Percentiles rank a stretch among this genome's conserved stretches.
Conservation (phyloP, 345 rosid species). For the Eucalyptus curtisii region DNA sequence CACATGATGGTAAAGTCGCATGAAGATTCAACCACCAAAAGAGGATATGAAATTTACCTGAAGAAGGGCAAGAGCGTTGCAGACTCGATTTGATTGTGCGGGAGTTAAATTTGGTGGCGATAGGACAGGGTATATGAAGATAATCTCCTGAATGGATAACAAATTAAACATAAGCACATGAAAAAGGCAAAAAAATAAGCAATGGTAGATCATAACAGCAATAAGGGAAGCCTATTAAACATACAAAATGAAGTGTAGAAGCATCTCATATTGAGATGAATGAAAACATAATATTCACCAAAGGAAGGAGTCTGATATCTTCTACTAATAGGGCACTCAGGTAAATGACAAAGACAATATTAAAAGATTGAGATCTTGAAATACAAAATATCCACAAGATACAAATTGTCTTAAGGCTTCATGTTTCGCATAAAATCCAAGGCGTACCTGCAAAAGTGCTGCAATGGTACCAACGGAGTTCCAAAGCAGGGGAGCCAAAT, state of each 20-base stretch:
- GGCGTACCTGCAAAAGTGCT: slow-evolving; percentile 9
- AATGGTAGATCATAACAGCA: background rate
- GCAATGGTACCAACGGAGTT: slow-evolving; percentile 78
- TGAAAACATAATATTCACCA: background rate
- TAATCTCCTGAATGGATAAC: slow-evolving; percentile 65
- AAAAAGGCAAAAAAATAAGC: background rate
- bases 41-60: slow-evolving; percentile 36
- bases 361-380: background rate
- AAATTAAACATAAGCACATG: background rate
- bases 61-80: slow-evolving; percentile 98
- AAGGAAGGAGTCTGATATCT: background rate
- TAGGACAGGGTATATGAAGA: slow-evolving; percentile 90
- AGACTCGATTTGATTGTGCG: slow-evolving; percentile 93
- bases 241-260: background rate
- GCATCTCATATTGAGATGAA: background rate
- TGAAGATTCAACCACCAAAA: background rate
- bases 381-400: background rate
- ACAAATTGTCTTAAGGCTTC: background rate
- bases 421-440: background rate
- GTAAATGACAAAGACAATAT: background rate
- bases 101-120: slow-evolving; percentile 86
- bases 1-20: background rate
- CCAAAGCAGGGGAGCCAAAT: slow-evolving; percentile 92
- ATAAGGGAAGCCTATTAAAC: background rate
- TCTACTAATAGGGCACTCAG: background rate